Conservation (phyloP, 2,329 filamentous ascomycete species). For the Nemania abortiva region DNA sequence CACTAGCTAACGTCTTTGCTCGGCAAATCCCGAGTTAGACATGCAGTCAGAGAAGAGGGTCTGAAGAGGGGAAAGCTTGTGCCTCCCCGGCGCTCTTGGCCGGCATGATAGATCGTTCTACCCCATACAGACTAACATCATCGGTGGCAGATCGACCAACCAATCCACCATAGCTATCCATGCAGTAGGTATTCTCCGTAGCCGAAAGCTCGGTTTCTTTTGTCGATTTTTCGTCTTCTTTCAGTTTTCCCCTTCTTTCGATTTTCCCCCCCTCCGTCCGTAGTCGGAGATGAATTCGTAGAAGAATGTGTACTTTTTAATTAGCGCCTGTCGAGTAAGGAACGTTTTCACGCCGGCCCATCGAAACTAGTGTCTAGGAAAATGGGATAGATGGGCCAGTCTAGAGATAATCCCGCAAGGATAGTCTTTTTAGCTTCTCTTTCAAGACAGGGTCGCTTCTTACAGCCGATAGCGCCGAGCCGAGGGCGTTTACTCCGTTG, state of each 20-base stretch:
- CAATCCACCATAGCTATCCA: not conserved
- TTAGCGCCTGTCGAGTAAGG: not conserved
- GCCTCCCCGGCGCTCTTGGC: slow-evolving; percentile 13
- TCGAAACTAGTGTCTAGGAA: not conserved
- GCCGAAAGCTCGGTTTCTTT: not conserved
- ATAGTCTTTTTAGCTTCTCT: slow-evolving; percentile 12
- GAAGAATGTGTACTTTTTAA: not conserved
- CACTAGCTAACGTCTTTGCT: not conserved
- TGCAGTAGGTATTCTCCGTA: not conserved
- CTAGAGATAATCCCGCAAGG: not conserved
- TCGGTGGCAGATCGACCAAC: slow-evolving; percentile 13
- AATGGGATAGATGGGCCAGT: not conserved
- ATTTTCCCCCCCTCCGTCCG: not conserved
- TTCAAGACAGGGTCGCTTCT: not conserved
- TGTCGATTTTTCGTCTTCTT: not conserved
- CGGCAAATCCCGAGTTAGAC: not conserved
- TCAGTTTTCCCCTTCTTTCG: not conserved
- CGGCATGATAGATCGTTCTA: slow-evolving; percentile 1
- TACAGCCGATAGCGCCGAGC: too few relatives aligned
- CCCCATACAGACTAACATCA: slow-evolving; percentile 6
- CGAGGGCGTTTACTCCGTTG: too few relatives aligned
- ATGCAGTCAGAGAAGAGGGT: not conserved
- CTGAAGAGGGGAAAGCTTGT: slow-evolving; percentile 31
- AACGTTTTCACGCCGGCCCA: not conserved
- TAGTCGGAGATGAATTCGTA: not conserved